These are phyloP conservation scores for Pseudogymnoascus sp. DNA, from an alignment of 2,329 filamentous ascomycete species.

Conservation along the genomic window DNA sequence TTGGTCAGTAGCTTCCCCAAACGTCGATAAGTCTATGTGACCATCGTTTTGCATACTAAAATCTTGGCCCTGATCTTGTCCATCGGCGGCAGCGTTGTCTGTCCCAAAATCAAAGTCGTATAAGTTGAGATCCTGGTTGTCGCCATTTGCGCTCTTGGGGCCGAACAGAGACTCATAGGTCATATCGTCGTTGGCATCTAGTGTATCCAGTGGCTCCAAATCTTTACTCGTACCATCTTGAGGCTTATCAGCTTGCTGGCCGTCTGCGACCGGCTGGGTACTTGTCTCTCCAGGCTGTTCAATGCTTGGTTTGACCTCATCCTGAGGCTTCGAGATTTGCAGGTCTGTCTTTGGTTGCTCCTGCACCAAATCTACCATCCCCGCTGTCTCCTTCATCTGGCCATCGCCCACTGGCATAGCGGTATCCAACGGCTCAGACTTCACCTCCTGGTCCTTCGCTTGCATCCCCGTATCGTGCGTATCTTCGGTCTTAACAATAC, in stretches of 20 bases:
- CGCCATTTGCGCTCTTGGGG: constrained; percentile 13
- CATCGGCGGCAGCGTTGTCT: constrained; percentile 11
- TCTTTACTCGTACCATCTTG: not conserved
- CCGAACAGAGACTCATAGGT: constrained; percentile 25
- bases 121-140: constrained; percentile 19
- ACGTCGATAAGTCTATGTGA: constrained; percentile 25
- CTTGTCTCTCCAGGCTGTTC: not conserved
- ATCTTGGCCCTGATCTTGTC: constrained; percentile 17
- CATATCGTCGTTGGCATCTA: constrained; percentile 18
- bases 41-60: constrained; percentile 13
- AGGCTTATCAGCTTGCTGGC: not conserved
- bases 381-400: not conserved
- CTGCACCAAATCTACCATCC: not conserved
- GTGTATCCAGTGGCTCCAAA: constrained; percentile 10
- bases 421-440: not conserved
- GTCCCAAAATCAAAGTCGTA: constrained; percentile 23
- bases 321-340: not conserved
- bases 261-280: not conserved
- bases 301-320: not conserved
- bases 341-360: not conserved
- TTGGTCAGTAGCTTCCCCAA: constrained; percentile 17
- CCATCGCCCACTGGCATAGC: not conserved
- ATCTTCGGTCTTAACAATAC: not conserved
- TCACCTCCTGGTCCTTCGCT: not conserved
- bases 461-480: not conserved